Base-by-base conservation (phyloP, 805 yeast genomes). In the Lachancea sp. region DNA sequence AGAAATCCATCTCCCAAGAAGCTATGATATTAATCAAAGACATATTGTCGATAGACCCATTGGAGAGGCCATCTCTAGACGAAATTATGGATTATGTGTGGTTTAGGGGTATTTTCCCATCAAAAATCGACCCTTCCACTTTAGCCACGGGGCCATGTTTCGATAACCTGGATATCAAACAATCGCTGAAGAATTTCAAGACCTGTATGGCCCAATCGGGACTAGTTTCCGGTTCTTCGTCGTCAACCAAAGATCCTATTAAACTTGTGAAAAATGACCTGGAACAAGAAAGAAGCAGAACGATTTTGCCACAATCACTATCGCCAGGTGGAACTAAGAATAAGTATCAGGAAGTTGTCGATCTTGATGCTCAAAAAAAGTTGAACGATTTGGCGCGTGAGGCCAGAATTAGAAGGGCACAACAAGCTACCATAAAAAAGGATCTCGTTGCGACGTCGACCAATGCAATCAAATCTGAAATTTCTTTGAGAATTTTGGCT, bases 271-370 rank as follows among this genome's bases (percentile, higher is more conserved):
- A 73, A 57, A 72, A 82, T 1, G 89, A 81, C 58, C 67, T 81
- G 50, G 80, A 78, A 50, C 76, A 83, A 40, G 84, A 80, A 58
- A 75, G 73, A 52, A 80, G 83, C 34, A 74, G 69, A 51, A 63
- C 85, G 3, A 72, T 89, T 45, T 69, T 89, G 51, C 97, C 97
- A 26, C 83, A 81, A 52, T 83, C 95, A 2, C 74, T 89, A 56
- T 88, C 96, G 18, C 97, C 97, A 13, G 90, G 90, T 50, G 88
- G 86, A 56, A 87, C 96, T 34, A 83, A 79, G 58, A 79, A 73
- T 62, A 89, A 89, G 65, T 89, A 89, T 64, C 81, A 81, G 59
- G 92, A 83, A 56, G 77, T 80, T 41, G 72, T 63, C n/a, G 65
- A 61, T 45, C 39, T 60, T 29, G 64, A 60, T 31, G 53, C 63